A percentile compares a stretch with the other conserved stretches of the same genome.
phyloP scores from a whole-genome alignment of 495 filamentous ascomycete genomes.

The Oidiodendron maius region DNA sequence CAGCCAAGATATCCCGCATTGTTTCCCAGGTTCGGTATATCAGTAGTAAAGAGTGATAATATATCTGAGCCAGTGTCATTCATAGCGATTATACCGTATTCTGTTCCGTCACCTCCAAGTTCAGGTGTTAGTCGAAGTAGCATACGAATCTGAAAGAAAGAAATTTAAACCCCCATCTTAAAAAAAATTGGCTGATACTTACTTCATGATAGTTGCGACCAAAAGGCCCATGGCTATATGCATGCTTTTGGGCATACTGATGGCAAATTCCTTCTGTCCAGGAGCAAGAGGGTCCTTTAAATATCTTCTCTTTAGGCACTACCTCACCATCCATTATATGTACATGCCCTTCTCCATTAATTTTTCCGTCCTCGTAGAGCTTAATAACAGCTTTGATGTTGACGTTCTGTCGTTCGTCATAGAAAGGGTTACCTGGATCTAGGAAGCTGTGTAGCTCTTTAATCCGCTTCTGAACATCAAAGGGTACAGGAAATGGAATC shows the following conservation, averaged over 20 bases:
- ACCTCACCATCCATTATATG: constrained; percentile 1
- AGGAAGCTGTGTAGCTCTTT: not conserved
- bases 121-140: not conserved
- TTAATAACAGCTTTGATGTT: constrained; percentile 4
- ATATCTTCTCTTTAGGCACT: not conserved
- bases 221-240: constrained; percentile 2
- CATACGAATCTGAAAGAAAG: constrained; percentile 4
- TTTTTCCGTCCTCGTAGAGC: constrained; percentile 4
- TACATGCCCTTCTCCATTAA: not conserved
- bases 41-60: not conserved
- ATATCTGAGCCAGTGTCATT: constrained; percentile 4
- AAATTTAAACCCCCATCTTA: not conserved
- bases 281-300: not conserved
- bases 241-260: constrained; percentile 4
- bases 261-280: not conserved
- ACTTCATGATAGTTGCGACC: not conserved
- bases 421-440: not conserved
- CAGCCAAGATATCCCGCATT: not conserved
- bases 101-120: not conserved
- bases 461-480: constrained; percentile 2
- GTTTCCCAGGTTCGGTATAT: constrained; percentile 3
- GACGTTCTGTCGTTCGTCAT: not conserved
- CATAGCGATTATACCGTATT: constrained; percentile 1
- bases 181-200: not conserved
- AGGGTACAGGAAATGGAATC: not conserved